Conservation (phyloP, 2,329 filamentous ascomycete genomes). For the Cytospora piceae region DNA sequence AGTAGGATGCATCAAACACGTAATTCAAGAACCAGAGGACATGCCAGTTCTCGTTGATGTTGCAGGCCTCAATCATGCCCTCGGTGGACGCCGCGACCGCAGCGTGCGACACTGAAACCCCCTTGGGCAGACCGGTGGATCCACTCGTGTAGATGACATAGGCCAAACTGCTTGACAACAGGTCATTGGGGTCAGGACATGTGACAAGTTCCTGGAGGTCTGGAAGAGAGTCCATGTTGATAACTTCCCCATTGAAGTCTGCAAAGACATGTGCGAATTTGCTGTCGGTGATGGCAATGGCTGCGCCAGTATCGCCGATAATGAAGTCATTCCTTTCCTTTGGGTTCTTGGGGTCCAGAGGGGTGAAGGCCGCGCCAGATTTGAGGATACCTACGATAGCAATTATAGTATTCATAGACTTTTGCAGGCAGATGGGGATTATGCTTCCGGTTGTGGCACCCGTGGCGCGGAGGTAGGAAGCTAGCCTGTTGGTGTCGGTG, state of each 20-base stretch:
- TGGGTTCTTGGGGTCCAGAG: conserved; percentile 32
- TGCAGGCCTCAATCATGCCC: conserved; percentile 11
- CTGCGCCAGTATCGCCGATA: conserved; percentile 19
- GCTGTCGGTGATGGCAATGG: conserved; percentile 9
- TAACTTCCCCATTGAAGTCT: conserved; percentile 1
- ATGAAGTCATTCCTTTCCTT: conserved; percentile 30
- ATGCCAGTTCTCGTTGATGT: conserved; percentile 2
- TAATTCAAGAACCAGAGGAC: conserved; percentile 15
- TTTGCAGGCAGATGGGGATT: conserved; percentile 21
- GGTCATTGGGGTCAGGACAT: neutral
- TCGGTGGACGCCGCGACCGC: conserved; percentile 8
- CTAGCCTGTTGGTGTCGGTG: conserved; percentile 11
- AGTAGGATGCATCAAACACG: conserved; percentile 11
- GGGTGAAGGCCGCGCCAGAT: conserved; percentile 32
- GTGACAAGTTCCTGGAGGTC: neutral
- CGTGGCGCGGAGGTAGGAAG: conserved; percentile 5
- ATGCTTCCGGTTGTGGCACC: neutral
- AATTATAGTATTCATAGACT: conserved; percentile 19
- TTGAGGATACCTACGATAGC: conserved; percentile 33
- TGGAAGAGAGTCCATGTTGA: conserved; percentile 6
- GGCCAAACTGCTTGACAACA: conserved; percentile 32
- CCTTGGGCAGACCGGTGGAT: conserved; percentile 41
- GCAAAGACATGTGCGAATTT: neutral
- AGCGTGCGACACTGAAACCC: conserved; percentile 38
- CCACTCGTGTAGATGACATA: conserved; percentile 42